Evolutionary conservation across 1,139 yeast species (phyloP).

Genomic region (Yamadazyma atlantica): DNA sequence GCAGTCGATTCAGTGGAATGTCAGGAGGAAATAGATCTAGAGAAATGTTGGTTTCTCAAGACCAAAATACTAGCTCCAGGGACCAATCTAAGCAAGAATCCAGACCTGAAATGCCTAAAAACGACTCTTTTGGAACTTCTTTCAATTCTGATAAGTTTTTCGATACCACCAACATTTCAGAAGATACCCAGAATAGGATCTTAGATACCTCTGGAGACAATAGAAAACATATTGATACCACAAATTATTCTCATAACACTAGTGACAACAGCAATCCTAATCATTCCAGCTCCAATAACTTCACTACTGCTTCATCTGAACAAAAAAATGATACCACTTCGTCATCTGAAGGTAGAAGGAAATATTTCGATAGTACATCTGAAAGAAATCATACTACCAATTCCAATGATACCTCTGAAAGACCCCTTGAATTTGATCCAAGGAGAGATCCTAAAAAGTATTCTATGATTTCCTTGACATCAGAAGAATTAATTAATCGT

Average conservation of each 20-base stretch:
- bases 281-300: conserved; percentile 1
- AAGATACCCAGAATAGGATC: too few species aligned
- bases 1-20: background rate
- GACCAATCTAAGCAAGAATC: background rate
- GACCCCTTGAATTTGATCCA: conserved; percentile 6
- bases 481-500: conserved; percentile 37
- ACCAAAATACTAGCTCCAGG: background rate
- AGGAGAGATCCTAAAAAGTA: conserved; percentile 2
- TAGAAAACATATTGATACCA: conserved; percentile 2
- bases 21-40: conserved; percentile 1
- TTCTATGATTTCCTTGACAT: conserved; percentile 14
- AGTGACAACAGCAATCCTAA: conserved; percentile 1
- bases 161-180: conserved; percentile 2
- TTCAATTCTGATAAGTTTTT: conserved; percentile 1
- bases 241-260: conserved; percentile 6
- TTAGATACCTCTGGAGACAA: too few species aligned
- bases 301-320: conserved; percentile 1
- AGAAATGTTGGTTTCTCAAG: conserved; percentile 6
- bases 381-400: conserved; percentile 1
- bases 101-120: background rate
- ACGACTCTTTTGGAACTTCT: background rate
- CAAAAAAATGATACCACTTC: conserved; percentile 2
- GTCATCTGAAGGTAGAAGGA: background rate
- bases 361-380: conserved; percentile 3
- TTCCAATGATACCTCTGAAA: conserved; percentile 8